Evolutionary conservation across 176 grass and related monocot genomes (phyloP).

Genomic region (Oryza brachyantha): DNA sequence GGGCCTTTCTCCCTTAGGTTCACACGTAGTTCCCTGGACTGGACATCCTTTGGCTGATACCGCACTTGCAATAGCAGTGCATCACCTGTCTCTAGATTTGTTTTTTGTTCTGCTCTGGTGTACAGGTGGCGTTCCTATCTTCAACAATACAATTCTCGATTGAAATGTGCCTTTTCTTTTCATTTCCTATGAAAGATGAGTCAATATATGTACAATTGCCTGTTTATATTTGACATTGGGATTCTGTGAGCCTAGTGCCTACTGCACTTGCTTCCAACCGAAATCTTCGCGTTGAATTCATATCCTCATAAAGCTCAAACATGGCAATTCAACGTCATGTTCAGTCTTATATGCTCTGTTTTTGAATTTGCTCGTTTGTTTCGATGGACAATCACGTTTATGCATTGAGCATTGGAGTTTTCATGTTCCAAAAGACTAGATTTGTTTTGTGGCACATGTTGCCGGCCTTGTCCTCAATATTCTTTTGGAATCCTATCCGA

Average conservation of each 20-base stretch:
- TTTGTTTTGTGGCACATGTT: conserved; percentile 36
- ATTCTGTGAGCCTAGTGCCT: neutral
- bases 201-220: neutral
- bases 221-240: conserved; percentile 2
- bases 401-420: neutral
- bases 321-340: neutral
- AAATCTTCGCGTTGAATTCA: neutral
- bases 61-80: conserved; percentile 23
- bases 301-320: neutral
- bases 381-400: neutral
- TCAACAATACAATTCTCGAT: neutral
- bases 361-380: neutral
- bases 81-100: conserved; percentile 23
- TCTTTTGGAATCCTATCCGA: conserved; percentile 28
- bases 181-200: neutral
- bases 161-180: neutral
- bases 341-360: neutral
- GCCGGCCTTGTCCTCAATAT: conserved; percentile 10
- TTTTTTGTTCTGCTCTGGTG: conserved; percentile 12
- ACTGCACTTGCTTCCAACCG: neutral
- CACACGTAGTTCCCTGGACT: conserved; percentile 30
- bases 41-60: conserved; percentile 24
- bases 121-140: conserved; percentile 18
- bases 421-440: neutral
- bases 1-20: conserved; percentile 23